phyloP scores from a whole-genome alignment of 1,139 yeast species.

The Suhomyces bribrorum region DNA sequence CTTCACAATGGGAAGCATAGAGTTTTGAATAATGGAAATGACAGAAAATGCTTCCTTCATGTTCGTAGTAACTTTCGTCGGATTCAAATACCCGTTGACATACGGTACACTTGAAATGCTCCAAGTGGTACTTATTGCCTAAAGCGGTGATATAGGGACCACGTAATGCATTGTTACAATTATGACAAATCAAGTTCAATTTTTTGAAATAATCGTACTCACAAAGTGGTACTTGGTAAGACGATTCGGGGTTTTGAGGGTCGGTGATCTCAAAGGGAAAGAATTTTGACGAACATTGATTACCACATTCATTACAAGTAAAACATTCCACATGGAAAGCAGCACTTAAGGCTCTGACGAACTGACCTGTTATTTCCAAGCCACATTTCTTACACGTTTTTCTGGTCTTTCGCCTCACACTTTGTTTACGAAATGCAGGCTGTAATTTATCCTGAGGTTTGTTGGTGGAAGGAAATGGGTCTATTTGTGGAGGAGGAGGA shows the following conservation, averaged over 20 bases:
- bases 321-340: conserved; percentile 89
- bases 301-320: conserved; percentile 78
- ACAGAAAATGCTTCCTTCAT: conserved; percentile 79
- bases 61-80: conserved; percentile 92
- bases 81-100: conserved; percentile 88
- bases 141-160: conserved; percentile 95
- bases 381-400: conserved; percentile 65
- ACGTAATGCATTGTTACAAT: conserved; percentile 81
- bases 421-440: conserved; percentile 7
- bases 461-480: conserved; percentile 13
- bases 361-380: conserved; percentile 71
- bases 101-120: conserved; percentile 89
- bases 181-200: conserved; percentile 77
- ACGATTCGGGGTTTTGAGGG: conserved; percentile 29
- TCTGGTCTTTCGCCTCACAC: conserved; percentile 28
- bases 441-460: conserved; percentile 3
- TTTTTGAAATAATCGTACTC: conserved; percentile 91
- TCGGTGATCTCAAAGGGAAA: conserved; percentile 55
- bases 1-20: conserved; percentile 89
- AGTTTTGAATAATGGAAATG: conserved; percentile 86
- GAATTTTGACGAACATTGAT: conserved; percentile 71
- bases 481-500: too few relatives aligned
- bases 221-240: conserved; percentile 71
- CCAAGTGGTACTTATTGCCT: conserved; percentile 90
- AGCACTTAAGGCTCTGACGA: conserved; percentile 78